Percentiles rank a stretch among this genome's conserved stretches.
phyloP scores from a whole-genome alignment of 73 alveolate species.

The Durusdinium trenchii region DNA sequence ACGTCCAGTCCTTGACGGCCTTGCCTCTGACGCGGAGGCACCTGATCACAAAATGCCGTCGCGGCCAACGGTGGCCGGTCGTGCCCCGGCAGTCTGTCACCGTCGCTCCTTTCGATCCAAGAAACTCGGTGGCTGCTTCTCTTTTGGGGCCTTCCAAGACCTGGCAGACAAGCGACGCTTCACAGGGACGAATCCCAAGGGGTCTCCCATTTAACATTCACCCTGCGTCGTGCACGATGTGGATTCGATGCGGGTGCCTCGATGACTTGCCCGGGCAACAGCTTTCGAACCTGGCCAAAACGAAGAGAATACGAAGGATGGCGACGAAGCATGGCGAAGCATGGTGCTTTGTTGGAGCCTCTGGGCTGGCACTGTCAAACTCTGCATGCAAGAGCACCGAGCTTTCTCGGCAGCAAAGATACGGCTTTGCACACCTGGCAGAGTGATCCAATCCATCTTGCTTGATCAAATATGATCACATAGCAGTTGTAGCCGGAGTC shows the following conservation, averaged over 20 bases:
- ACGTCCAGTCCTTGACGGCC: constrained; percentile 54
- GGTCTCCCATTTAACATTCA: too few species aligned
- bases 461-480: too few species aligned
- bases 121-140: constrained; percentile 60
- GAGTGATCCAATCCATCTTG: background rate
- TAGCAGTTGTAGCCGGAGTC: too few species aligned
- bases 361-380: constrained; percentile 22
- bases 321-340: too few species aligned
- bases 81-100: background rate
- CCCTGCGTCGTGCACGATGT: background rate
- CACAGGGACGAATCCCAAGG: too few species aligned
- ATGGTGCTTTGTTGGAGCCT: too few species aligned
- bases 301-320: too few species aligned
- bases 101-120: background rate
- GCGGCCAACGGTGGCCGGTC: too few species aligned
- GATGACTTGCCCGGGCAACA: constrained; percentile 46
- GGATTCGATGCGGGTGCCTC: background rate
- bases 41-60: too few species aligned
- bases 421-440: constrained; percentile 59
- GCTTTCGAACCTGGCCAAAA: background rate
- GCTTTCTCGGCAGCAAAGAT: constrained; percentile 30
- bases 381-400: constrained; percentile 38
- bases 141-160: constrained; percentile 88
- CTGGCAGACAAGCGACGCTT: background rate
- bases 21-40: constrained; percentile 73